Conservation (phyloP, 441 rosid species). For the Populus hybrid region DNA sequence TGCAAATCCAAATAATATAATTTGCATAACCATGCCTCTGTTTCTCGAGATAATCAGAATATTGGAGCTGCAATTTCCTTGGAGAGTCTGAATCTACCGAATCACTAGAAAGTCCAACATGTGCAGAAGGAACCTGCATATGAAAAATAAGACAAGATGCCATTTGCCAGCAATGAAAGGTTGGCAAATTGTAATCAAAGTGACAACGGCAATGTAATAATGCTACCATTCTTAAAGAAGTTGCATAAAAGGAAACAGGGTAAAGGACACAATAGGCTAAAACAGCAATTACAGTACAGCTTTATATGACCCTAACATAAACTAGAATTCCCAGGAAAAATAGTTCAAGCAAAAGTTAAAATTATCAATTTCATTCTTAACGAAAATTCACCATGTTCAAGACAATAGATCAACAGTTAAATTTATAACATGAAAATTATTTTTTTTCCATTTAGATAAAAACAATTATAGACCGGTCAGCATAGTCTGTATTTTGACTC, state of each 20-base stretch:
- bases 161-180: neutral
- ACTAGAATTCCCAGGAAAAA: neutral
- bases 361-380: neutral
- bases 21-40: conserved; percentile 42
- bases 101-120: conserved; percentile 22
- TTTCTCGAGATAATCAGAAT: conserved; percentile 25
- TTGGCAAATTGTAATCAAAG: neutral
- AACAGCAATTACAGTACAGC: neutral
- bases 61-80: conserved; percentile 17
- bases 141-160: conserved; percentile 16
- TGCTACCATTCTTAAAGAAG: neutral
- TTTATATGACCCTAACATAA: neutral
- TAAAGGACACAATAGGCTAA: neutral
- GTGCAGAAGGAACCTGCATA: conserved; percentile 44
- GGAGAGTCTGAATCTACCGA: conserved; percentile 24
- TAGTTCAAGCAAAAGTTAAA: neutral
- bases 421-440: neutral
- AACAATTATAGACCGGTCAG: neutral
- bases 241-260: neutral
- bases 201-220: neutral
- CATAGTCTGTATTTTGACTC: neutral
- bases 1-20: conserved; percentile 1
- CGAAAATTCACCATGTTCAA: neutral
- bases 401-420: neutral
- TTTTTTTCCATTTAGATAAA: neutral